A percentile compares a stretch with the other conserved stretches of the same genome.
These are phyloP conservation scores for Nemania bipapillata DNA, from an alignment of 2,329 filamentous ascomycete species.

Conservation along the genomic window DNA sequence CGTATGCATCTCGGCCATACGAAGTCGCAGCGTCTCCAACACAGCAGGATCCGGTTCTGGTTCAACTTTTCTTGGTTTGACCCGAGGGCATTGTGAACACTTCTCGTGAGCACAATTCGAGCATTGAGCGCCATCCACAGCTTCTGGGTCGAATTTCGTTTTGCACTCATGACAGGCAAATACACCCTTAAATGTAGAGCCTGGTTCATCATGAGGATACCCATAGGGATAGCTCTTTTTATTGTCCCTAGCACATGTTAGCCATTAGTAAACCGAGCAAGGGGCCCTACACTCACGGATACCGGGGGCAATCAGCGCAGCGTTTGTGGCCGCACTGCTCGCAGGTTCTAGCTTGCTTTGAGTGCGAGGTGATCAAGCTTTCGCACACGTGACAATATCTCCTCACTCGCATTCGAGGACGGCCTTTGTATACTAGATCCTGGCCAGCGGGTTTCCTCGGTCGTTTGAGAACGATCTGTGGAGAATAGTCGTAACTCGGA, in stretches of 20 bases:
- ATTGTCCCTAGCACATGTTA: conserved; percentile 63
- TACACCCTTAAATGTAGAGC: conserved; percentile 62
- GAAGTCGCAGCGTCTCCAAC: conserved; percentile 64
- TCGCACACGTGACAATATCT: conserved; percentile 81
- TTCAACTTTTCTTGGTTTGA: conserved; percentile 69
- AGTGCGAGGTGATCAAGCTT: conserved; percentile 67
- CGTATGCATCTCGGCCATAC: conserved; percentile 34
- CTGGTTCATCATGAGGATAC: conserved; percentile 74
- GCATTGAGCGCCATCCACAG: conserved; percentile 66
- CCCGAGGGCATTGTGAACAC: conserved; percentile 68
- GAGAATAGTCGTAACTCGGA: conserved; percentile 62
- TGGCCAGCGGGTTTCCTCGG: conserved; percentile 74
- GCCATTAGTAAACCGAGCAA: conserved; percentile 13
- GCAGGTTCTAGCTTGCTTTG: conserved; percentile 67
- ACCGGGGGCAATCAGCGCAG: conserved; percentile 82
- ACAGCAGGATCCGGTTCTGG: conserved; percentile 71
- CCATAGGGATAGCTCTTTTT: conserved; percentile 75
- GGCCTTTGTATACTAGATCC: conserved; percentile 74
- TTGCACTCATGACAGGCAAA: conserved; percentile 73
- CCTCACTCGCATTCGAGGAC: conserved; percentile 76
- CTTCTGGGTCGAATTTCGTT: conserved; percentile 63
- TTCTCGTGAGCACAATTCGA: conserved; percentile 69
- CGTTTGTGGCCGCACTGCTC: conserved; percentile 75
- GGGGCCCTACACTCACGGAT: conserved; percentile 70
- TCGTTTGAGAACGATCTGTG: conserved; percentile 67